These are phyloP conservation scores for Aspergillus neotritici DNA, from an alignment of 2,329 filamentous ascomycete species.

Conservation along the genomic window DNA sequence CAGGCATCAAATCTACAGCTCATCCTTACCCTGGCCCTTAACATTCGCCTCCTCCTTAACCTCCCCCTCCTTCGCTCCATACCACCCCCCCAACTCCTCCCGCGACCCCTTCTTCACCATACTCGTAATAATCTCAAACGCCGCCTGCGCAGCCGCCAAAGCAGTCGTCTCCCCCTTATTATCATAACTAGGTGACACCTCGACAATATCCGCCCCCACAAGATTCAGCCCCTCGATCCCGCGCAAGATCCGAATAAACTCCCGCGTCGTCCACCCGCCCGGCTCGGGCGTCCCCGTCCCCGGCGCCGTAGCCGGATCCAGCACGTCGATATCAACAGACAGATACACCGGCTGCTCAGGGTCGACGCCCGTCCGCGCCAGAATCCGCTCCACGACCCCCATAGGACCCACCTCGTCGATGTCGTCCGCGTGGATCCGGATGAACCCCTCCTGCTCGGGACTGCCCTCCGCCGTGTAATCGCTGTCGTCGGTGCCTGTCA, in stretches of 20 bases:
- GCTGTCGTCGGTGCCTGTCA: slow-evolving; percentile 59
- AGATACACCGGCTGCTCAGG: slow-evolving; percentile 74
- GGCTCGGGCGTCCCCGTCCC: slow-evolving; percentile 86
- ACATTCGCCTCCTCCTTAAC: slow-evolving; percentile 7
- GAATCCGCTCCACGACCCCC: slow-evolving; percentile 65
- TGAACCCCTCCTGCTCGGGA: slow-evolving; percentile 64
- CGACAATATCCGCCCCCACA: slow-evolving; percentile 84
- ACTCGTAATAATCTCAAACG: slow-evolving; percentile 73
- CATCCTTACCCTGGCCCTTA: slow-evolving; percentile 16
- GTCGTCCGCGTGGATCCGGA: slow-evolving; percentile 75
- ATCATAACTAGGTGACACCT: slow-evolving; percentile 83
- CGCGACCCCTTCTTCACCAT: slow-evolving; percentile 43
- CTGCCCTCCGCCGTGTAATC: slow-evolving; percentile 63
- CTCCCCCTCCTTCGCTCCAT: slow-evolving; percentile 26
- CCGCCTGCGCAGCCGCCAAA: slow-evolving; percentile 75
- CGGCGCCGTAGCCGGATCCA: slow-evolving; percentile 65
- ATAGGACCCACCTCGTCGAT: slow-evolving; percentile 74
- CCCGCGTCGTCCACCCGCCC: slow-evolving; percentile 84
- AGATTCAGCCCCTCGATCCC: slow-evolving; percentile 78
- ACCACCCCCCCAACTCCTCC: slow-evolving; percentile 38
- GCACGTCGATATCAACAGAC: slow-evolving; percentile 73
- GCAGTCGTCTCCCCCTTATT: slow-evolving; percentile 73
- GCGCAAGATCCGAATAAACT: slow-evolving; percentile 75
- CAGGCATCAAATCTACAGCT: slow-evolving; percentile 18
- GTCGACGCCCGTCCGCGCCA: slow-evolving; percentile 59